Conservation (phyloP, 2,329 filamentous ascomycete genomes). For the Ilyonectria sp. region DNA sequence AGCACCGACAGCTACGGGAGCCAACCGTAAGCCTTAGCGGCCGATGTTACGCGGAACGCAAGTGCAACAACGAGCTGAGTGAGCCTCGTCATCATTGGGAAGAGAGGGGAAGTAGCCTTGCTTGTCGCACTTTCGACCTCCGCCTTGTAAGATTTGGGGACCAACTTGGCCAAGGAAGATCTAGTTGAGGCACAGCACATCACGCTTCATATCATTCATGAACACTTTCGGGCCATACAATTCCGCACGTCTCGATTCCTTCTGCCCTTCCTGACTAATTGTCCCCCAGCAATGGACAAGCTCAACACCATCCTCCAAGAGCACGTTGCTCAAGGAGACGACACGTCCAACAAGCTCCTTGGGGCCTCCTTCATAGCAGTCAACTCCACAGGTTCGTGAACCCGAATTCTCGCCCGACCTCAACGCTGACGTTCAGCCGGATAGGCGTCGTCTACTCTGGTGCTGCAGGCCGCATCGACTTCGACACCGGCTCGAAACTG, state of each 20-base stretch:
- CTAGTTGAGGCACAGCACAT: background rate
- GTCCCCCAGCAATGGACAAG: conserved; percentile 43
- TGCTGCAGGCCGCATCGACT: conserved; percentile 54
- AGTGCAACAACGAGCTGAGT: background rate
- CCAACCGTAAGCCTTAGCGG: background rate
- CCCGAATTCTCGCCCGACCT: background rate
- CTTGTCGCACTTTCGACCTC: background rate
- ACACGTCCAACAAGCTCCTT: conserved; percentile 53
- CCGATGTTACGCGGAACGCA: too few species aligned
- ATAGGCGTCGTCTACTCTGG: conserved; percentile 55
- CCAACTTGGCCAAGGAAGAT: background rate
- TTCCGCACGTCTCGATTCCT: background rate
- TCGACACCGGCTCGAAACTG: conserved; percentile 46
- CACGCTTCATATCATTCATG: background rate
- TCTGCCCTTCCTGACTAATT: background rate
- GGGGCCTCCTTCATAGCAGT: conserved; percentile 56
- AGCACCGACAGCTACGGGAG: background rate
- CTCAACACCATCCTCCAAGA: conserved; percentile 50
- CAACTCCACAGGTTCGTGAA: conserved; percentile 49
- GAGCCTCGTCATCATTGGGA: conserved; percentile 3
- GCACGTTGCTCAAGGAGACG: conserved; percentile 47
- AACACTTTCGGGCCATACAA: background rate
- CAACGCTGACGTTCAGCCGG: conserved; percentile 4
- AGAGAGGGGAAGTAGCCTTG: background rate
- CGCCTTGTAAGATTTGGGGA: background rate